phyloP scores from a whole-genome alignment of 345 rosid species.

The Lumnitzera littorea region DNA sequence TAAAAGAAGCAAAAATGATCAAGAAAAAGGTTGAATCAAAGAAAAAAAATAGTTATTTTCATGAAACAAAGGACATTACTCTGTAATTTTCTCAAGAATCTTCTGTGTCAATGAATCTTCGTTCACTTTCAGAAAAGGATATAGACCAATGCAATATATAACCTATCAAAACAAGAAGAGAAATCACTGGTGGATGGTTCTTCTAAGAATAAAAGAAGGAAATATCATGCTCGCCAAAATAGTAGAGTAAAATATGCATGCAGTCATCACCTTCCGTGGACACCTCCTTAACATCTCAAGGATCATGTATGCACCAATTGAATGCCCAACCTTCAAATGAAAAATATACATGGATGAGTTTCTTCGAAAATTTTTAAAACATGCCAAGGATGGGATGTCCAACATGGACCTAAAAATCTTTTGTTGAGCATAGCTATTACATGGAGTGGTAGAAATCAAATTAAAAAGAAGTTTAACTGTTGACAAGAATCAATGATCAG shows the following conservation, averaged over 20 bases:
- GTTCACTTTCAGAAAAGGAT: slow-evolving; percentile 70
- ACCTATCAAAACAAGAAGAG: slow-evolving; percentile 31
- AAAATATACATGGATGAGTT: background rate
- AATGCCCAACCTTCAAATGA: slow-evolving; percentile 67
- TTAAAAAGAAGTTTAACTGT: no score
- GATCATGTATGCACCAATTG: slow-evolving; percentile 71
- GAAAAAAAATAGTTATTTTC: background rate
- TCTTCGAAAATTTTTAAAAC: background rate
- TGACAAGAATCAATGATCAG: no score
- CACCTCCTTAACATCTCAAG: slow-evolving; percentile 48
- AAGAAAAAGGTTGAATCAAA: no score
- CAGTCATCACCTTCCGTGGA: slow-evolving; percentile 42
- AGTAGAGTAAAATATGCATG: slow-evolving; percentile 4
- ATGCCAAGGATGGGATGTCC: no score
- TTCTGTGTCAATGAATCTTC: slow-evolving; percentile 46
- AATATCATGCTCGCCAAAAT: background rate
- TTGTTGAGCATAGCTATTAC: no score
- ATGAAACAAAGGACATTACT: slow-evolving; percentile 30
- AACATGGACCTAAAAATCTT: no score
- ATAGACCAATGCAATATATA: slow-evolving; percentile 48
- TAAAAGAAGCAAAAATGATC: no score
- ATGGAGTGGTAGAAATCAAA: no score
- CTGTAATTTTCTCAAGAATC: slow-evolving; percentile 38
- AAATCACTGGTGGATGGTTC: background rate
- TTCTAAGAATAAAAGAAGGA: background rate